Evolutionary conservation across 805 yeast genomes (phyloP).

Genomic region (Monosporozyma aerobia): DNA sequence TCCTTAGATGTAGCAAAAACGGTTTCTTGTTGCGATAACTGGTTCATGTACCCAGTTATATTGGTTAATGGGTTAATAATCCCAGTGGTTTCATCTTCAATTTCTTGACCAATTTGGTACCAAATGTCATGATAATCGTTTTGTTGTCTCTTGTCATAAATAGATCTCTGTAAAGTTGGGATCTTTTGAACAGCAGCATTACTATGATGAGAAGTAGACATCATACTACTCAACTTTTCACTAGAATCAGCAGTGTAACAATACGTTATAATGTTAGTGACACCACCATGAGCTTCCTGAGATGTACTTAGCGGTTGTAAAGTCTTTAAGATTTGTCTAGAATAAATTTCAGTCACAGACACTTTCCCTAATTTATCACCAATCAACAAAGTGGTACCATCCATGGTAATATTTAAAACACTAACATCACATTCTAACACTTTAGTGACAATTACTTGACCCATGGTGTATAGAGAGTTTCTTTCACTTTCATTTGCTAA

Average conservation of each 20-base stretch:
- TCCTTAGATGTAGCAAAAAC: constrained; percentile 30
- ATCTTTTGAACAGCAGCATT: constrained; percentile 16
- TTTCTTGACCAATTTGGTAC: constrained; percentile 23
- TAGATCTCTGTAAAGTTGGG: constrained; percentile 58
- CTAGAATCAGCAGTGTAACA: neutral
- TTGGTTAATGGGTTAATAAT: constrained; percentile 20
- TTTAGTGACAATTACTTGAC: constrained; percentile 21
- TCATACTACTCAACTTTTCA: neutral
- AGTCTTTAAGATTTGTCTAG: constrained; percentile 59
- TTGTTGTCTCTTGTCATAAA: constrained; percentile 33
- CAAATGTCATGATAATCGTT: constrained; percentile 36
- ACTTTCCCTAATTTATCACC: constrained; percentile 72
- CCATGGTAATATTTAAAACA: constrained; percentile 52
- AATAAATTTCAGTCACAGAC: constrained; percentile 55
- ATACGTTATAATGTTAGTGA: constrained; percentile 18
- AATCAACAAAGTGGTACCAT: constrained; percentile 61
- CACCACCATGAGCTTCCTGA: constrained; percentile 18
- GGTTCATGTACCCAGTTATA: constrained; percentile 41
- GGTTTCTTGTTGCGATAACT: constrained; percentile 43
- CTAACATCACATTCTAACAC: constrained; percentile 35
- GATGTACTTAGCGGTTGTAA: constrained; percentile 29
- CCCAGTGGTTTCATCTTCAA: constrained; percentile 10
- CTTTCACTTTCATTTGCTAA: constrained; percentile 18
- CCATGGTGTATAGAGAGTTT: constrained; percentile 17
- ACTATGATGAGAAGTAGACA: neutral